Percentiles rank a stretch among this genome's conserved stretches.
Conservation (phyloP, 441 rosid genomes). For the Theobroma grandiflorum region DNA sequence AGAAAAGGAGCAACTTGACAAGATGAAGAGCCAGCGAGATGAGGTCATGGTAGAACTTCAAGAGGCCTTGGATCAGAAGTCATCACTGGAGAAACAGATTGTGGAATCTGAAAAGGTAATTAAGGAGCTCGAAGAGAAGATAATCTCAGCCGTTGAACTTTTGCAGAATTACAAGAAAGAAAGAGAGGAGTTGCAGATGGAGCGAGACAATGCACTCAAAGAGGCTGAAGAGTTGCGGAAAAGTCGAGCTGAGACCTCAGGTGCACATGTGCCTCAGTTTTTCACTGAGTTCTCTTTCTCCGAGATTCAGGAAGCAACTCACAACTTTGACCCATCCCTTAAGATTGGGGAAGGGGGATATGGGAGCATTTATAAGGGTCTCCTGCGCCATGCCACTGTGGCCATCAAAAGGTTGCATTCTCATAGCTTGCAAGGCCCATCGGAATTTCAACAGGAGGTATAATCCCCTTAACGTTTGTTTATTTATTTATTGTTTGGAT, state of each 20-base stretch:
- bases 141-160: constrained; percentile 81
- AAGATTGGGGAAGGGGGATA: constrained; percentile 98
- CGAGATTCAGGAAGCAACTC: constrained; percentile 83
- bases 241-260: constrained; percentile 67
- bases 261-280: constrained; percentile 54
- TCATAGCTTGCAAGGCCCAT: constrained; percentile 83
- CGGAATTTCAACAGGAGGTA: constrained; percentile 95
- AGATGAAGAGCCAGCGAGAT: constrained; percentile 56
- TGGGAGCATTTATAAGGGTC: constrained; percentile 85
- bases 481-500: constrained; percentile 6
- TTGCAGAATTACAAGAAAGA: constrained; percentile 74
- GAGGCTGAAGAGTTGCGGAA: constrained; percentile 87
- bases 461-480: constrained; percentile 23
- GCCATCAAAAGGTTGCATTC: constrained; percentile 83
- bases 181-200: constrained; percentile 74
- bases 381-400: constrained; percentile 71
- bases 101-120: constrained; percentile 61
- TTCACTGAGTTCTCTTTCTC: constrained; percentile 75
- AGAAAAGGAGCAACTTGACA: constrained; percentile 60
- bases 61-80: constrained; percentile 56
- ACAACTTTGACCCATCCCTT: constrained; percentile 65
- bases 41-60: constrained; percentile 59
- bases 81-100: constrained; percentile 62
- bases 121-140: constrained; percentile 81
- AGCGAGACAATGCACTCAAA: constrained; percentile 81